Evolutionary conservation across 441 rosid genomes (phyloP), one percentile per base, ranked within the genome.

Genomic region (Euphorbia celastroides): DNA sequence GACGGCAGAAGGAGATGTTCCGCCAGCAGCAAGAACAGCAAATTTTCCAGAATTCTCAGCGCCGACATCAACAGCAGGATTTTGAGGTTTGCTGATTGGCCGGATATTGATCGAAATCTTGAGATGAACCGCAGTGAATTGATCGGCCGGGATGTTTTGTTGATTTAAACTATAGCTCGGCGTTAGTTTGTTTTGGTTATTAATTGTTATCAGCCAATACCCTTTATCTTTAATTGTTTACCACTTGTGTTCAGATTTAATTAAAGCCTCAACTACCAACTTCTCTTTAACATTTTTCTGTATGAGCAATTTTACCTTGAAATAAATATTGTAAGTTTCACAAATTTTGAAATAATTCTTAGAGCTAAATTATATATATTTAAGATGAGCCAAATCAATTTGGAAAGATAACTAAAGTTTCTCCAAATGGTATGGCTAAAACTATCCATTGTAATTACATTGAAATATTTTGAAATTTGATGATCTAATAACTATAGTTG

Each of bases 1-100:
- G 97, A 74, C 78, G 96, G 36, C 94, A 86, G 73, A 92, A 92
- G 54, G 96, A 89, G 36, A 64, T 82, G 78, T 54, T 75, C 74
- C 66, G 77, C 62, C 75, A 77, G 51, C 79, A 31, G 19, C 60
- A 55, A 10, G 54, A 82, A 1, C 56, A 55, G 41, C 76, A 68
- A 54, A 67, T 54, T 41, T 67, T 56, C 48, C 74, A 66, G n/a
- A n/a, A n/a, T 65, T 77, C 68, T 50, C 77, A 54, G 55, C 79
- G 68, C 44, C 62, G n/a, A n/a, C n/a, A 5, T n/a, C 51, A 57
- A 12, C 51, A 57, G 10, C 48, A 46, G 0, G 70, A 76, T 62
- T 79, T 79, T 58, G 75, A 81, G 73, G 82, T 77, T 12, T 67
- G 79, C 76, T 83, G 79, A 78, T 81, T 31, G 62, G 65, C 62